A percentile compares a stretch with the other conserved stretches of the same genome.
phyloP scores from a whole-genome alignment of 306 rosid species.

The Prunus fruticosa region DNA sequence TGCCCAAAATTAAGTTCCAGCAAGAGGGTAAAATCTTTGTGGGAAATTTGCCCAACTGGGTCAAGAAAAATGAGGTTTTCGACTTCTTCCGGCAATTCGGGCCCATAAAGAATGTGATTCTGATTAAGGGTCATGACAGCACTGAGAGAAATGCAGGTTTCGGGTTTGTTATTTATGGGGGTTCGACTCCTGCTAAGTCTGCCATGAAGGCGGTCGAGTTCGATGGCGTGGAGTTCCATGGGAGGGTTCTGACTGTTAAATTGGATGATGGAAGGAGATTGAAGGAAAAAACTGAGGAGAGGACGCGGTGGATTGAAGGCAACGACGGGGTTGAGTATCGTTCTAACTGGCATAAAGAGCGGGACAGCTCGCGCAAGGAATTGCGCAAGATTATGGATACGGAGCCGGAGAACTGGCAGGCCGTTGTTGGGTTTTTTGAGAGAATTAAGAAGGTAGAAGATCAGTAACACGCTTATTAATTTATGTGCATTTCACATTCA shows the following conservation, averaged over 20 bases:
- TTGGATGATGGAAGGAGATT: conserved; percentile 74
- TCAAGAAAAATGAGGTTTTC: conserved; percentile 60
- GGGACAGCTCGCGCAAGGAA: conserved; percentile 59
- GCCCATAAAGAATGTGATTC: conserved; percentile 60
- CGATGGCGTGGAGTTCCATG: conserved; percentile 89
- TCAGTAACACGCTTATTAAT: background rate
- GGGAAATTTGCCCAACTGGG: conserved; percentile 82
- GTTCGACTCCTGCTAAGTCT: conserved; percentile 43
- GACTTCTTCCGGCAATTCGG: conserved; percentile 91
- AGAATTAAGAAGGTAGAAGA: conserved; percentile 66
- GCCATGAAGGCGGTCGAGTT: conserved; percentile 87
- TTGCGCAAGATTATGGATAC: conserved; percentile 68
- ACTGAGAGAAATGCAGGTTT: conserved; percentile 68
- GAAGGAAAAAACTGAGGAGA: conserved; percentile 57
- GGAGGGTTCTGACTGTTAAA: conserved; percentile 75
- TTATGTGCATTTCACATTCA: background rate
- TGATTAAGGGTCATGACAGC: conserved; percentile 62
- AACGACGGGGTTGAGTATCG: conserved; percentile 40
- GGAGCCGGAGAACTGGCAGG: conserved; percentile 93
- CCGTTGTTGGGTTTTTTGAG: conserved; percentile 68
- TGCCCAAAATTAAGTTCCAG: conserved; percentile 35
- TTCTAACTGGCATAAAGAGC: conserved; percentile 82
- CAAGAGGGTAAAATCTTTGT: conserved; percentile 86
- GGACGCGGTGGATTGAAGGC: conserved; percentile 64
- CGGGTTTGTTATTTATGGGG: conserved; percentile 68